A percentile compares a stretch with the other conserved stretches of the same genome.
Evolutionary conservation across 2,329 filamentous ascomycete species (phyloP).

Genomic region (Colletotrichum navitas): DNA sequence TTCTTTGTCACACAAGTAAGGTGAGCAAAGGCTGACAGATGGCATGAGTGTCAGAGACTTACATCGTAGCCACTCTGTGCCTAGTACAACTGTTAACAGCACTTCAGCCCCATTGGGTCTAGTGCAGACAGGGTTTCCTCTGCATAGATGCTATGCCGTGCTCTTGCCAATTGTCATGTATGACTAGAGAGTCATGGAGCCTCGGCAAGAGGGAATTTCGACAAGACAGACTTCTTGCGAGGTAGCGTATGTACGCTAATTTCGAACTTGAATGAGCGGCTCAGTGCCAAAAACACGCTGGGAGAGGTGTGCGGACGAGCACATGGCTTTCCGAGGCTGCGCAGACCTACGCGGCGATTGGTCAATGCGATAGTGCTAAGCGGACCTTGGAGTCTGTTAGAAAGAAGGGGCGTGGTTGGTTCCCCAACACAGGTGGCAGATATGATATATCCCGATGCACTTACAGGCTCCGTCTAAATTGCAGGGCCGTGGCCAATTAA

Average conservation of each 20-base stretch:
- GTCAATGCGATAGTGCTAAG: neutral
- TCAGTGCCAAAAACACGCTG: conserved; percentile 19
- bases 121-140: conserved; percentile 8
- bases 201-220: neutral
- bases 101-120: neutral
- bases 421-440: neutral
- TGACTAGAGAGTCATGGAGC: neutral
- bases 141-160: neutral
- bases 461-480: conserved; percentile 9
- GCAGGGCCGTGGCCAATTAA: conserved; percentile 21
- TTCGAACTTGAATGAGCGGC: conserved; percentile 1
- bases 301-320: neutral
- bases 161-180: neutral
- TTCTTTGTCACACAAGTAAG: neutral
- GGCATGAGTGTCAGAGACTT: neutral
- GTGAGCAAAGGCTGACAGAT: conserved; percentile 3
- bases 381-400: conserved; percentile 7
- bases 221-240: conserved; percentile 17
- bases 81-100: neutral
- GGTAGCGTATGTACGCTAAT: conserved; percentile 1
- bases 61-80: neutral
- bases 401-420: conserved; percentile 16
- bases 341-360: conserved; percentile 9
- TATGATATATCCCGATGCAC: neutral
- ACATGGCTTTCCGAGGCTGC: conserved; percentile 5